These are phyloP conservation scores for Penstemon eatonii DNA, from an alignment of 257 asterid species.

Conservation along the genomic window DNA sequence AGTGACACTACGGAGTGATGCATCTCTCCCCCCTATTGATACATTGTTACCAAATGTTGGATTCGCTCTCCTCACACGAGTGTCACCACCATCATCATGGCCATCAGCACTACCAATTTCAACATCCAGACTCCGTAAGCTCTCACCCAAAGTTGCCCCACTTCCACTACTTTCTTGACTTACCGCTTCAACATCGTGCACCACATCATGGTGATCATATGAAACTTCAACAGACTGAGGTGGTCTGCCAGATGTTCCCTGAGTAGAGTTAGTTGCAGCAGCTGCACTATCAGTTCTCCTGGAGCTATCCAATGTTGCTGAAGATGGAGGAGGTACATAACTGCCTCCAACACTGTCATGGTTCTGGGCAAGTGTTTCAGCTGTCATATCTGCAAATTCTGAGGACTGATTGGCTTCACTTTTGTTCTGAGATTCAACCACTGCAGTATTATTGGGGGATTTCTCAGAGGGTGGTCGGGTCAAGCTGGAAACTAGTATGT, in stretches of 20 bases:
- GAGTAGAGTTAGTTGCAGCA: constrained; percentile 45
- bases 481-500: constrained; percentile 75
- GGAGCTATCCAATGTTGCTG: constrained; percentile 44
- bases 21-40: constrained; percentile 62
- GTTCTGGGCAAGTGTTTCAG: constrained; percentile 44
- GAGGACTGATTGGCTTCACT: constrained; percentile 53
- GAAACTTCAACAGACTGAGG: constrained; percentile 66
- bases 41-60: constrained; percentile 53
- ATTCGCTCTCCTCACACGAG: constrained; percentile 65
- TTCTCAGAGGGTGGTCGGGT: constrained; percentile 67
- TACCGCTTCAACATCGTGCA: constrained; percentile 92
- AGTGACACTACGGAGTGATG: constrained; percentile 74
- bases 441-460: constrained; percentile 40
- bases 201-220: constrained; percentile 62
- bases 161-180: constrained; percentile 98
- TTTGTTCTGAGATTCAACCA: constrained; percentile 51
- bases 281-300: constrained; percentile 40
- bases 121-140: constrained; percentile 92
- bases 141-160: constrained; percentile 94
- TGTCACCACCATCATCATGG: constrained; percentile 87
- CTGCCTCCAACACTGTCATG: constrained; percentile 42
- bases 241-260: constrained; percentile 47
- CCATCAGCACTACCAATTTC: constrained; percentile 99
- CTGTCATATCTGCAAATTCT: constrained; percentile 47
- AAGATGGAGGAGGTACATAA: constrained; percentile 46